Percentiles rank a stretch among this genome's conserved stretches.
phyloP scores from a whole-genome alignment of 768 basidiomycete species.

The Omphalotus guepiniiformis region DNA sequence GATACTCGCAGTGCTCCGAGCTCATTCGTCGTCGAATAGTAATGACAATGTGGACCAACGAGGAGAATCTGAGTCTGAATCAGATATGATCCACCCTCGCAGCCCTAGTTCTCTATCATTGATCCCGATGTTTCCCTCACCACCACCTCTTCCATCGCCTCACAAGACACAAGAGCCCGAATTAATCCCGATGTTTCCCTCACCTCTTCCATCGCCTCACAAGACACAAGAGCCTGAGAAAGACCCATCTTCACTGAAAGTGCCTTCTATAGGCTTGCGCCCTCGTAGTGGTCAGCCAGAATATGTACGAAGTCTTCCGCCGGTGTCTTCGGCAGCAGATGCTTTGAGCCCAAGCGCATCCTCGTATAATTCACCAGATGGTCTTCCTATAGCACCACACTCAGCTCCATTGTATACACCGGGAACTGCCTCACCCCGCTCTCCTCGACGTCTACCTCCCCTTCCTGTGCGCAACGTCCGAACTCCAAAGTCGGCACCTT shows the following conservation, averaged over 20 bases:
- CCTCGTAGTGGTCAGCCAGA: constrained; percentile 1
- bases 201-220: background rate
- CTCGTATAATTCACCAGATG: background rate
- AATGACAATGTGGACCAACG: too few species aligned
- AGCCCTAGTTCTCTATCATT: background rate
- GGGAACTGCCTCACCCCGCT: background rate
- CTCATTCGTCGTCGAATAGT: too few species aligned
- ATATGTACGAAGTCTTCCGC: background rate
- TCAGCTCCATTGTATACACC: background rate
- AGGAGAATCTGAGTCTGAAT: too few species aligned
- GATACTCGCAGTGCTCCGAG: too few species aligned
- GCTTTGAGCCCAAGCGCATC: too few species aligned
- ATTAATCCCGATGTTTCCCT: background rate
- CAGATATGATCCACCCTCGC: too few species aligned
- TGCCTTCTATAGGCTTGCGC: background rate
- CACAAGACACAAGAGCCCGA: background rate
- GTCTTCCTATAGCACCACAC: background rate
- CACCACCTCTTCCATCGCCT: background rate
- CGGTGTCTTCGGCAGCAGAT: too few species aligned
- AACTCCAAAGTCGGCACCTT: background rate
- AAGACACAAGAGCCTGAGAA: too few species aligned
- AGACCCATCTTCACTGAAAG: background rate
- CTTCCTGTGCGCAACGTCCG: background rate
- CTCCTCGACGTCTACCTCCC: constrained; percentile 3
- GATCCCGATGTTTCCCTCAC: background rate